phyloP scores from a whole-genome alignment of 2,329 filamentous ascomycete species.

The Plenodomus biglobosus region DNA sequence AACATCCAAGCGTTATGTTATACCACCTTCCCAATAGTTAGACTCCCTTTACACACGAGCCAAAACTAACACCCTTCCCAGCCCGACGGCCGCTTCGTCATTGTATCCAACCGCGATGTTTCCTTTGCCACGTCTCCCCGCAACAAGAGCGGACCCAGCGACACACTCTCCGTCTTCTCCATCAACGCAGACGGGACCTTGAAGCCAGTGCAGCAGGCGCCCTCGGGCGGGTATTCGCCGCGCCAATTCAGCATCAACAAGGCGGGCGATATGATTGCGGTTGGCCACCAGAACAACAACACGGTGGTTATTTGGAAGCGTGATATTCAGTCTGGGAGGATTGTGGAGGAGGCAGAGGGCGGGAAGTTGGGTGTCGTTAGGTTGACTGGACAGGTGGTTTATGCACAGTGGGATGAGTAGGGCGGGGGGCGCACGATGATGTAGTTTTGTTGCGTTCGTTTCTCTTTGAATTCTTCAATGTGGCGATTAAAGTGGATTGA shows the following conservation, averaged over 20 bases:
- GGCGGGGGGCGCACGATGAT: too few relatives aligned
- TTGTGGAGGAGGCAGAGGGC: conserved; percentile 44
- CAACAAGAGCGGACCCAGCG: conserved; percentile 36
- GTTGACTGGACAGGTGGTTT: conserved; percentile 11
- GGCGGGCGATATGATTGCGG: conserved; percentile 63
- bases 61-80: too few relatives aligned
- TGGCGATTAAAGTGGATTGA: too few relatives aligned
- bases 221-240: conserved; percentile 64
- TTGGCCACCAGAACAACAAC: conserved; percentile 63
- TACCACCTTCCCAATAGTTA: too few relatives aligned
- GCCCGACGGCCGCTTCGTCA: conserved; percentile 42
- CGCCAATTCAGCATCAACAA: conserved; percentile 68
- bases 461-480: too few relatives aligned
- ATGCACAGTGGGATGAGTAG: conserved; percentile 8
- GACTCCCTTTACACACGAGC: too few relatives aligned
- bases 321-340: conserved; percentile 59
- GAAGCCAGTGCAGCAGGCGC: conserved; percentile 56
- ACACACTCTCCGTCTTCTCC: conserved; percentile 59
- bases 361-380: conserved; percentile 4
- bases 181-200: conserved; percentile 53
- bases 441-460: too few relatives aligned
- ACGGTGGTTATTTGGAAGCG: conserved; percentile 64
- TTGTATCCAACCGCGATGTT: conserved; percentile 68
- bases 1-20: too few relatives aligned
- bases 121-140: conserved; percentile 50